Evolutionary conservation across 2,329 filamentous ascomycete genomes (phyloP).

Genomic region (Aspergillus sp.): DNA sequence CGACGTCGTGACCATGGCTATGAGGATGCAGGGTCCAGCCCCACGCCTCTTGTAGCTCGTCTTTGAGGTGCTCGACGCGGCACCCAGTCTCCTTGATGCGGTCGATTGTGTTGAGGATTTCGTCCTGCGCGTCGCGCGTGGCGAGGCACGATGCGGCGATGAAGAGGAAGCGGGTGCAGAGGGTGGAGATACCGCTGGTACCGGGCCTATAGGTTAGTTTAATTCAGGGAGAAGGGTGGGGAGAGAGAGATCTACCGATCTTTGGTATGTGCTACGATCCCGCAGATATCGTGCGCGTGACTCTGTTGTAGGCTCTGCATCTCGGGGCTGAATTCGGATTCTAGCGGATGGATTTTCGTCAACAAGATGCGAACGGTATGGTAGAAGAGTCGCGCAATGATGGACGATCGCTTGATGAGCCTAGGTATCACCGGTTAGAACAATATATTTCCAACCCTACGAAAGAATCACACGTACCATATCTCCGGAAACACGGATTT

Average conservation of each 20-base stretch:
- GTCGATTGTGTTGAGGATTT: slow-evolving; percentile 74
- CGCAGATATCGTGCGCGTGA: slow-evolving; percentile 83
- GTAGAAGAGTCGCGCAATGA: slow-evolving; percentile 82
- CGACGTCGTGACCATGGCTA: slow-evolving; percentile 16
- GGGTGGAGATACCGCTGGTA: slow-evolving; percentile 66
- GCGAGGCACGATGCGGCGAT: slow-evolving; percentile 74
- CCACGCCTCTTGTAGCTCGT: slow-evolving; percentile 74
- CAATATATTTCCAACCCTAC: neutral
- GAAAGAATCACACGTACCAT: slow-evolving; percentile 58
- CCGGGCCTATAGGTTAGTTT: neutral
- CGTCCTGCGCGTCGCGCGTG: slow-evolving; percentile 70
- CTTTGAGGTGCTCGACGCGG: slow-evolving; percentile 70
- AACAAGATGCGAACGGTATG: slow-evolving; percentile 82
- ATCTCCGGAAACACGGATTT: slow-evolving; percentile 82
- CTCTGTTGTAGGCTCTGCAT: slow-evolving; percentile 69
- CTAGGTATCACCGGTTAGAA: slow-evolving; percentile 38
- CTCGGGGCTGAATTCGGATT: slow-evolving; percentile 59
- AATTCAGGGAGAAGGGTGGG: neutral
- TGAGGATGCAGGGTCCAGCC: slow-evolving; percentile 58
- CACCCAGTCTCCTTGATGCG: slow-evolving; percentile 73
- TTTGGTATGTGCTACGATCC: slow-evolving; percentile 81
- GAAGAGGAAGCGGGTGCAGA: slow-evolving; percentile 75
- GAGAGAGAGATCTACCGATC: slow-evolving; percentile 55
- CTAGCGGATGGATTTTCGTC: slow-evolving; percentile 73
- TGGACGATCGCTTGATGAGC: slow-evolving; percentile 78